phyloP scores from a whole-genome alignment of 352 stramenopile species.

The Phytophthora colocasiae region DNA sequence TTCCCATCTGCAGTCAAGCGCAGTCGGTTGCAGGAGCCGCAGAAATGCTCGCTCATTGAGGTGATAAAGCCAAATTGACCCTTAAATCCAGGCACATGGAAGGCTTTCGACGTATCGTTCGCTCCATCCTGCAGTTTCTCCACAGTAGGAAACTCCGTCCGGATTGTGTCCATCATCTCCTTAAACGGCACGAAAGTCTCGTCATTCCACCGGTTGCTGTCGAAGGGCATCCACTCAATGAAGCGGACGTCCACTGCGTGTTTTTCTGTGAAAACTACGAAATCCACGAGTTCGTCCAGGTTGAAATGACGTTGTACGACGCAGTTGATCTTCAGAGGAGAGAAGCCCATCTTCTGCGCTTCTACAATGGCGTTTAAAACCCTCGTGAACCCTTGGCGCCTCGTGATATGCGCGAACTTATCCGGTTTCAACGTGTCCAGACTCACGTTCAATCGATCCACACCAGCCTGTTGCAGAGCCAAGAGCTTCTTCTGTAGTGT shows the following conservation, averaged over 20 bases:
- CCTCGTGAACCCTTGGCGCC: conserved; percentile 86
- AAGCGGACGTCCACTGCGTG: conserved; percentile 95
- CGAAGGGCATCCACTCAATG: conserved; percentile 99
- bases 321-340: conserved; percentile 97
- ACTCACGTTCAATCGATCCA: conserved; percentile 95
- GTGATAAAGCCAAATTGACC: conserved; percentile 96
- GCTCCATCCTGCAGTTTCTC: conserved; percentile 71
- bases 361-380: conserved; percentile 89
- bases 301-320: conserved; percentile 98
- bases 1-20: conserved; percentile 96
- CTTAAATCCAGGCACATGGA: conserved; percentile 63
- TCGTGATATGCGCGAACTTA: conserved; percentile 95
- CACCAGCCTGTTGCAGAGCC: conserved; percentile 80
- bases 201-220: conserved; percentile 96
- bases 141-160: conserved; percentile 49
- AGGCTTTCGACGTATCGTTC: conserved; percentile 98
- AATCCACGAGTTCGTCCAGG: conserved; percentile 94
- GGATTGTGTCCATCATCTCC: conserved; percentile 89
- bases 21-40: conserved; percentile 96
- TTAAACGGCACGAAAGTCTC: conserved; percentile 93
- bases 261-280: conserved; percentile 92
- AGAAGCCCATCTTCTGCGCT: conserved; percentile 57
- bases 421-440: conserved; percentile 94
- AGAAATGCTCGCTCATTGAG: conserved; percentile 99
- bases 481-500: conserved; percentile 87